Evolutionary conservation across 1,284 basidiomycete genomes (phyloP), one percentile per base, ranked within the genome.

Genomic region (Microbotryomycetes sp.): DNA sequence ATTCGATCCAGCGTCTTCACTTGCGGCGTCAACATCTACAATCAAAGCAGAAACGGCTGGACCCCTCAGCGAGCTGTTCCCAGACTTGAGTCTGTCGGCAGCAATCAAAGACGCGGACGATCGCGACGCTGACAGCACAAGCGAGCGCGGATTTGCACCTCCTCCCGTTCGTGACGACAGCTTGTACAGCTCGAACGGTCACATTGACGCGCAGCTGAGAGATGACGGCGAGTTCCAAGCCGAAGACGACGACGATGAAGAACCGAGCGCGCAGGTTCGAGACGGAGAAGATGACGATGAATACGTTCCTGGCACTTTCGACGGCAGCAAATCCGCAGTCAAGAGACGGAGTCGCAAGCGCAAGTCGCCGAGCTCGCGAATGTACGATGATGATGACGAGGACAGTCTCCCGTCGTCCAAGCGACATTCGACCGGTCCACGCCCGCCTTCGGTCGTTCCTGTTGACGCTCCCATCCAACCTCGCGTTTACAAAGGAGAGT

Each of bases 391-490:
- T n/a, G n/a, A n/a, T n/a, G n/a, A n/a, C n/a, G n/a, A n/a, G n/a
- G n/a, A n/a, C n/a, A n/a, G n/a, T n/a, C n/a, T n/a, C n/a, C n/a
- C n/a, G n/a, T n/a, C n/a, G n/a, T n/a, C n/a, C n/a, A n/a, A n/a
- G n/a, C n/a, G n/a, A n/a, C n/a, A n/a, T n/a, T n/a, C n/a, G n/a
- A n/a, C n/a, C n/a, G n/a, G n/a, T n/a, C n/a, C n/a, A n/a, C n/a
- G n/a, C n/a, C n/a, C n/a, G n/a, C n/a, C n/a, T n/a, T n/a, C n/a
- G n/a, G n/a, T n/a, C n/a, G n/a, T n/a, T 7, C 53, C 53, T 45
- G 41, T 49, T 52, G 53, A 54, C 16, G 58, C 53, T 24, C 58
- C 58, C 21, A 54, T 60, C 31, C 58, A 60, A 30, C 45, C 53
- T n/a, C 58, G 58, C 53, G 49, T 35, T 6, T 60, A 55, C 28